These are phyloP conservation scores for Dryas drummondii DNA, from an alignment of 306 rosid species.

Conservation along the genomic window DNA sequence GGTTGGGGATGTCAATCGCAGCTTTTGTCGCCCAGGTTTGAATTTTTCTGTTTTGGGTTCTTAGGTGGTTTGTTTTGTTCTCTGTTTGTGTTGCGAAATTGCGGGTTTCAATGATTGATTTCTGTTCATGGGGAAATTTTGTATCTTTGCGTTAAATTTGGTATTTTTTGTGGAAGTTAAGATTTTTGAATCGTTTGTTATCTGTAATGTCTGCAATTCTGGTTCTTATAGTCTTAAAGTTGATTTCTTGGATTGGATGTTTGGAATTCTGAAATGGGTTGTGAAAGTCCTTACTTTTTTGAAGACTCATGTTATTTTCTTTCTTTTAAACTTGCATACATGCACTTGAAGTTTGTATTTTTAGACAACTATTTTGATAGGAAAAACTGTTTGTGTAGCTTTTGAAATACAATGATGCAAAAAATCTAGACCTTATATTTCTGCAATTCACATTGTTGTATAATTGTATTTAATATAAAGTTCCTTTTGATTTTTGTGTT, in stretches of 20 bases:
- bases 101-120: background rate
- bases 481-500: background rate
- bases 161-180: background rate
- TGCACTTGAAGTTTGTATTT: background rate
- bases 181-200: background rate
- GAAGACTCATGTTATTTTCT: background rate
- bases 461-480: background rate
- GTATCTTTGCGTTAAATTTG: background rate
- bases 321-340: background rate
- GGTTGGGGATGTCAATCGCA: conserved; percentile 85
- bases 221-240: background rate
- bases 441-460: background rate
- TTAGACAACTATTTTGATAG: background rate
- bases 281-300: background rate
- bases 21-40: conserved; percentile 77
- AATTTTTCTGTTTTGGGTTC: background rate
- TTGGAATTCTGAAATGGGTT: background rate
- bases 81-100: background rate
- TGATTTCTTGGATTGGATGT: background rate
- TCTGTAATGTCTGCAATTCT: background rate
- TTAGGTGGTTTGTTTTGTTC: background rate
- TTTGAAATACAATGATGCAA: no score
- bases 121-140: background rate
- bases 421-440: background rate
- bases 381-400: background rate